Evolutionary conservation across 2,329 filamentous ascomycete species (phyloP), one percentile per base, ranked within the genome.

Genomic region (Arthrobotrys pseudoclavata): DNA sequence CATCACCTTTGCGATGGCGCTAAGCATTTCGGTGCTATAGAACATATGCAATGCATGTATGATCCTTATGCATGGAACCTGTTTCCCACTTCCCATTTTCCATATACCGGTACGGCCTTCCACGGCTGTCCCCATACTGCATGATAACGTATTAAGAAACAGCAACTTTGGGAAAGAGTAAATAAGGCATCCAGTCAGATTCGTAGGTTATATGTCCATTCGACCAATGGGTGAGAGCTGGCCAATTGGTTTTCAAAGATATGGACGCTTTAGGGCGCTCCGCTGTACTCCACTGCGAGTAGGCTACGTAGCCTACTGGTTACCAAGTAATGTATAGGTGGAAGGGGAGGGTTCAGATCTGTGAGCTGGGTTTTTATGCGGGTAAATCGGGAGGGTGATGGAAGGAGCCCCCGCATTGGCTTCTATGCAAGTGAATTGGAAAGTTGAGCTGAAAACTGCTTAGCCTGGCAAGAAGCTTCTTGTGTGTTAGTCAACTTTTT

Each of bases 1-100:
- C 61, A 64, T 47, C 60, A 63, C 29, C 45, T 68, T 26, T 66
- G 69, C 69, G 60, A 72, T 72, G 69, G 69, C 69, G 69, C 69
- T 72, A 72, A 47, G 42, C 45, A 50, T 52, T 50, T 40, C 60
- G 40, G 60, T 63, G 42, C 40, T 63, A 52, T 66, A 34, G 60
- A 57, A 57, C 60, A 53, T 60, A 60, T 60, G 63, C 48, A 52
- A 52, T 67, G 63, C 63, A 50, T 53, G 67, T 61, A 52, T 42
- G 55, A 55, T 45, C 34, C 34, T 34, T 42, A 57, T 71, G 68
- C 68, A 45, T 63, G 68, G 55, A 45, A 53, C 15, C 26, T 26
- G 45, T 50, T 50, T 66, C 29, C 53, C 57, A 48, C 53, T 69
- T 55, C 31, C 22, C 47, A 31, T 55, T 24, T 42, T 10, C 37